Conservation (phyloP, 352 stramenopile species). For the Phytophthora ohioensis region DNA sequence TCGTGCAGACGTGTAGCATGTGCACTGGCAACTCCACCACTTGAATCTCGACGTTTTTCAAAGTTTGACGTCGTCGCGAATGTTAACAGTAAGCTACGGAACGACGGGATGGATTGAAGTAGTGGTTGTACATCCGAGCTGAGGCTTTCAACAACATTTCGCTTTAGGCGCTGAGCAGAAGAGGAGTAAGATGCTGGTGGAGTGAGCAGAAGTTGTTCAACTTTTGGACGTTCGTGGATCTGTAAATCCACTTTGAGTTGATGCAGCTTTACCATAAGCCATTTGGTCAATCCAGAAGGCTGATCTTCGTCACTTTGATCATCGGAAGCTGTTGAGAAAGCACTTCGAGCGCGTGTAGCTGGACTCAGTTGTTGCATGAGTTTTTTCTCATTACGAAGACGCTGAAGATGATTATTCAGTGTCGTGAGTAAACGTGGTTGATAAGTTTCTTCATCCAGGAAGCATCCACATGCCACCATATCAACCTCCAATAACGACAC, state of each 20-base stretch:
- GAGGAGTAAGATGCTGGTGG: conserved; percentile 17
- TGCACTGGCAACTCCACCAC: conserved; percentile 18
- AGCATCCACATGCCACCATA: conserved; percentile 15
- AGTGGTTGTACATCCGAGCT: conserved; percentile 24
- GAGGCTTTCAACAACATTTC: neutral
- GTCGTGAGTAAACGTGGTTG: conserved; percentile 17
- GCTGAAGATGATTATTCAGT: conserved; percentile 33
- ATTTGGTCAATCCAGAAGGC: conserved; percentile 37
- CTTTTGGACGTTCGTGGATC: conserved; percentile 37
- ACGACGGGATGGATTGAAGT: conserved; percentile 46
- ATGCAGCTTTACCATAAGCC: conserved; percentile 47
- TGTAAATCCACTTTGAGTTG: conserved; percentile 53
- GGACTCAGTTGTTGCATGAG: conserved; percentile 39
- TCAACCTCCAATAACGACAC: conserved; percentile 16
- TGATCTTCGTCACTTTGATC: conserved; percentile 22
- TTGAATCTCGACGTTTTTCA: conserved; percentile 18
- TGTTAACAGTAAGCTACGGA: conserved; percentile 27
- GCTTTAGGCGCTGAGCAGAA: conserved; percentile 8
- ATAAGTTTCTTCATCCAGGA: conserved; percentile 17
- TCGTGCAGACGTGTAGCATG: conserved; percentile 25
- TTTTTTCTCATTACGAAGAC: conserved; percentile 48
- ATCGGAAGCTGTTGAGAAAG: conserved; percentile 27
- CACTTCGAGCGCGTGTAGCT: conserved; percentile 21
- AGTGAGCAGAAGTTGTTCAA: conserved; percentile 33
- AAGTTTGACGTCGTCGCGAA: conserved; percentile 22